Conservation (phyloP, 108 stramenopile species). For the Cylindrotheca closterium region DNA sequence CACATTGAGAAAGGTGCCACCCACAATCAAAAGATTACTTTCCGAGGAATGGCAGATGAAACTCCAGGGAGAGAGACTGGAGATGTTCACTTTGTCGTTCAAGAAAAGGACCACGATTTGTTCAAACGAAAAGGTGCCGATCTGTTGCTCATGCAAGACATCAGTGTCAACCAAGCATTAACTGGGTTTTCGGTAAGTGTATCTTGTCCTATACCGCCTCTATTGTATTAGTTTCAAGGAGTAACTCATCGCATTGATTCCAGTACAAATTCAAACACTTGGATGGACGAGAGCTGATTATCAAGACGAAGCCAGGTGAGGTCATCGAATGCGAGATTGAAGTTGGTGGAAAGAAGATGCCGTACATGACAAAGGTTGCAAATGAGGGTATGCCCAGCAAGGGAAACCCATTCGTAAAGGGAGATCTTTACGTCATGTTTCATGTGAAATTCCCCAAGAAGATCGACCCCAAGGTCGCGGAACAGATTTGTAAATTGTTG, state of each 20-base stretch:
- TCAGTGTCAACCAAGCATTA: constrained; percentile 92
- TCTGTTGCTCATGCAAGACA: constrained; percentile 81
- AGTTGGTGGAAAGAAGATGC: constrained; percentile 58
- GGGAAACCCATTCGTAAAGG: constrained; percentile 91
- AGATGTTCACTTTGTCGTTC: constrained; percentile 95
- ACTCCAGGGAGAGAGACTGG: constrained; percentile 88
- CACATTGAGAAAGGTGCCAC: constrained; percentile 94
- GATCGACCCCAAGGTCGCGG: constrained; percentile 46
- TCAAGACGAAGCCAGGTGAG: constrained; percentile 91
- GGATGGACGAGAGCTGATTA: constrained; percentile 89
- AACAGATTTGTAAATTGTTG: constrained; percentile 55
- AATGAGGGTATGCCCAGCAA: constrained; percentile 97
- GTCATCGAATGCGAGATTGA: constrained; percentile 77
- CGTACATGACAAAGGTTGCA: constrained; percentile 81
- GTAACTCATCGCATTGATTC: no score
- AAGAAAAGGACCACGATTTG: constrained; percentile 91
- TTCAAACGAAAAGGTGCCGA: constrained; percentile 95
- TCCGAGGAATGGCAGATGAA: constrained; percentile 93
- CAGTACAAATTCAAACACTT: constrained; percentile 76
- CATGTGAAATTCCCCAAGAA: constrained; percentile 86
- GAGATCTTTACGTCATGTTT: constrained; percentile 92
- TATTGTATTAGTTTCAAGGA: background rate
- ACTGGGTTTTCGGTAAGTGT: constrained; percentile 78
- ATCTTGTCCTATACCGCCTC: background rate
- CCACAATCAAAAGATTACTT: constrained; percentile 91